Conservation (phyloP, 139 green algal genomes). For the Chlamydomonas sphaeroides region DNA sequence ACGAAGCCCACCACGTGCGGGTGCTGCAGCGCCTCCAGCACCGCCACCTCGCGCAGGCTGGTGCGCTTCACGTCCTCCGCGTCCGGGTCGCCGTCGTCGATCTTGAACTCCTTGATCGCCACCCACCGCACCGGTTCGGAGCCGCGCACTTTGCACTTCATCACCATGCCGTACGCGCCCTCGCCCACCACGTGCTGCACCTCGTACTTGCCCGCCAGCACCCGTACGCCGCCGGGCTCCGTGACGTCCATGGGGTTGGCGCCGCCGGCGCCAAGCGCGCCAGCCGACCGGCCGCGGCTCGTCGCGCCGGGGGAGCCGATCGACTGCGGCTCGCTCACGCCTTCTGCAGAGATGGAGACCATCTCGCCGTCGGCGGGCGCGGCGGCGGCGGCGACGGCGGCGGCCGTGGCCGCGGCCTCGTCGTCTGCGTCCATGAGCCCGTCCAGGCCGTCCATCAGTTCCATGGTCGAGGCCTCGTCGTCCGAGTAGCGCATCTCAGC, state of each 20-base stretch:
- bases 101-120: constrained; percentile 94
- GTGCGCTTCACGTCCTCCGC: constrained; percentile 71
- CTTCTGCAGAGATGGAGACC: constrained; percentile 26
- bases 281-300: not conserved
- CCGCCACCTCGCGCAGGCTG: constrained; percentile 59
- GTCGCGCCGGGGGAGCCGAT: not conserved
- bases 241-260: constrained; percentile 16
- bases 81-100: constrained; percentile 66
- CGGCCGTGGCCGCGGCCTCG: constrained; percentile 12
- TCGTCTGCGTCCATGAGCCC: constrained; percentile 21
- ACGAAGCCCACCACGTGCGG: constrained; percentile 63
- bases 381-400: constrained; percentile 14
- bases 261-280: not conserved
- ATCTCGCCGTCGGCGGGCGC: constrained; percentile 26
- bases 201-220: constrained; percentile 58
- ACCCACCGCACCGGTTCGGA: constrained; percentile 59
- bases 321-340: constrained; percentile 15
- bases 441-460: constrained; percentile 28
- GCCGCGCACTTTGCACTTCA: constrained; percentile 75
- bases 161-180: constrained; percentile 87
- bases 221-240: constrained; percentile 54
- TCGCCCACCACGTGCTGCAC: constrained; percentile 79
- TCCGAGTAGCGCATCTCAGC: constrained; percentile 33
- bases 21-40: constrained; percentile 58
- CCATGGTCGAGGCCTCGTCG: constrained; percentile 26